These are phyloP conservation scores for Yarrowia hollandica DNA, from an alignment of 805 yeast species.

Conservation along the genomic window DNA sequence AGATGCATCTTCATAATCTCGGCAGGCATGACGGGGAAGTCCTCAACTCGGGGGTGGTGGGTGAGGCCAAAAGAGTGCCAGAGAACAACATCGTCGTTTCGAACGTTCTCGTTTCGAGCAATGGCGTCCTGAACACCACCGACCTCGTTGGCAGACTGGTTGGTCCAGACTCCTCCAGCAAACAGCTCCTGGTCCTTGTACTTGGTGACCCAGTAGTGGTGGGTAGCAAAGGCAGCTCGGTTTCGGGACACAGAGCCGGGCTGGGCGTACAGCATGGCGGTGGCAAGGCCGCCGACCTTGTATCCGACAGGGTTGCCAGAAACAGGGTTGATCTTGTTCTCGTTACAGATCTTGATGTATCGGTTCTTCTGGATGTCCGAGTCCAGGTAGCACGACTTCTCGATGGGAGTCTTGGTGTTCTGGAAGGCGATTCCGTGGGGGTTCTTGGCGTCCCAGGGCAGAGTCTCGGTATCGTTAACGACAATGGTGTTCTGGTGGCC, in stretches of 20 bases:
- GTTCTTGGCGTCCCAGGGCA: constrained; percentile 57
- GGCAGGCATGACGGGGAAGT: constrained; percentile 88
- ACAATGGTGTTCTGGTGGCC: constrained; percentile 76
- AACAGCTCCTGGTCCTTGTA: constrained; percentile 68
- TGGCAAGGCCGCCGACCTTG: constrained; percentile 73
- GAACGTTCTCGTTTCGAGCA: constrained; percentile 58
- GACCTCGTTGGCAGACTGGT: constrained; percentile 69
- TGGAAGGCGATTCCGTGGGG: constrained; percentile 71
- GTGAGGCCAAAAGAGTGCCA: constrained; percentile 84
- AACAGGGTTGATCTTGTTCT: constrained; percentile 65
- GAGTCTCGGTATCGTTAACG: constrained; percentile 65
- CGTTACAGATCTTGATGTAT: constrained; percentile 74
- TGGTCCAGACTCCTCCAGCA: constrained; percentile 86
- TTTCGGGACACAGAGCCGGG: constrained; percentile 62
- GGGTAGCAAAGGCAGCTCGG: constrained; percentile 75
- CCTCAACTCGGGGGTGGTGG: constrained; percentile 80
- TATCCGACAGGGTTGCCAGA: constrained; percentile 76
- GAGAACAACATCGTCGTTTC: constrained; percentile 73
- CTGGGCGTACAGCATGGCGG: constrained; percentile 72
- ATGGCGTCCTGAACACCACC: constrained; percentile 74
- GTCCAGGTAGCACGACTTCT: constrained; percentile 68
- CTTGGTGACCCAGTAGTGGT: constrained; percentile 81
- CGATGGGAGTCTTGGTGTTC: constrained; percentile 62
- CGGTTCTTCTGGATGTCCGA: constrained; percentile 77
- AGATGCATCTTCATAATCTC: constrained; percentile 70